phyloP scores from a whole-genome alignment of 306 rosid genomes.

The Vigna reflexopilosa region DNA sequence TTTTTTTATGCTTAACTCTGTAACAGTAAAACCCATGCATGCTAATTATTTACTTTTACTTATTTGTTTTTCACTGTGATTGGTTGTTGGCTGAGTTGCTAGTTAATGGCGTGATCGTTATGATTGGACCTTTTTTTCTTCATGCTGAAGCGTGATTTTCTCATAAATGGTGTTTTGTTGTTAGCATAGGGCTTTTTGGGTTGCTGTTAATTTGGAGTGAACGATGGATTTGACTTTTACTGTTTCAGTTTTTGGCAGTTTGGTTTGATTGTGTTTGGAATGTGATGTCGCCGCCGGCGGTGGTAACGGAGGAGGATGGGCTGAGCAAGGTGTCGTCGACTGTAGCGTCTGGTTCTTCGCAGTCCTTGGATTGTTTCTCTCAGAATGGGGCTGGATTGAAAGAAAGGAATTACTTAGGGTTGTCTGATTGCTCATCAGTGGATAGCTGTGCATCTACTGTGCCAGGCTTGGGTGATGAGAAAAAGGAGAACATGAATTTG shows the following conservation, averaged over 20 bases:
- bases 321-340: slow-evolving; percentile 57
- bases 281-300: slow-evolving; percentile 78
- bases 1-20: background rate
- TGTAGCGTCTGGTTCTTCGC: slow-evolving; percentile 61
- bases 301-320: slow-evolving; percentile 77
- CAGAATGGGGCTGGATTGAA: slow-evolving; percentile 71
- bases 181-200: background rate
- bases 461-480: slow-evolving; percentile 68
- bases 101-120: slow-evolving; percentile 18
- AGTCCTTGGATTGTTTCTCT: slow-evolving; percentile 61
- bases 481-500: slow-evolving; percentile 71
- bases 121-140: slow-evolving; percentile 5
- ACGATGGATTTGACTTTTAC: slow-evolving; percentile 14
- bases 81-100: background rate
- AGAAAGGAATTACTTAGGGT: slow-evolving; percentile 84
- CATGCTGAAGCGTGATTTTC: background rate
- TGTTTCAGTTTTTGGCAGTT: slow-evolving; percentile 37
- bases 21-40: slow-evolving; percentile 23
- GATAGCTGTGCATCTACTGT: slow-evolving; percentile 76
- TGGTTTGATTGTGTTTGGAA: slow-evolving; percentile 40
- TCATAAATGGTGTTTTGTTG: background rate
- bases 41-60: background rate
- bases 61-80: background rate
- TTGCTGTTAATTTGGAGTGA: slow-evolving; percentile 14
- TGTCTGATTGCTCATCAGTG: slow-evolving; percentile 93